These are phyloP conservation scores for Lizonia empirigonia DNA, from an alignment of 2,329 filamentous ascomycete species.

Conservation along the genomic window DNA sequence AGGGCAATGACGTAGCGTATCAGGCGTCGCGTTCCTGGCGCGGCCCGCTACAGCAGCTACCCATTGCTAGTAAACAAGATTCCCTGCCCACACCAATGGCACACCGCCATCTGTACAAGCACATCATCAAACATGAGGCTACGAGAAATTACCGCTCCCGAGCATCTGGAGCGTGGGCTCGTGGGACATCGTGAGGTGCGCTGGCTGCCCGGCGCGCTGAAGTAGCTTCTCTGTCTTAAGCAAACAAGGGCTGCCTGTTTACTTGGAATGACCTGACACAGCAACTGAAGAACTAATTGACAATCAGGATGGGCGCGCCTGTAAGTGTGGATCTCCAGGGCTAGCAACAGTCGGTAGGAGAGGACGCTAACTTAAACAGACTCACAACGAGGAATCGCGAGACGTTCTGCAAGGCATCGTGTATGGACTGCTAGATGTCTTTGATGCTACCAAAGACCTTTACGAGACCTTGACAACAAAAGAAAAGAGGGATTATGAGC, in stretches of 20 bases:
- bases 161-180: constrained; percentile 13
- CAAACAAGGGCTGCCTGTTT: constrained; percentile 22
- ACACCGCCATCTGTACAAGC: constrained; percentile 45
- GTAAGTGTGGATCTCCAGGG: constrained; percentile 32
- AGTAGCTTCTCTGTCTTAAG: constrained; percentile 23
- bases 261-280: constrained; percentile 16
- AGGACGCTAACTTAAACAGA: constrained; percentile 26
- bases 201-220: constrained; percentile 22
- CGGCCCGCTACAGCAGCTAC: constrained; percentile 34
- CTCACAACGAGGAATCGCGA: constrained; percentile 30
- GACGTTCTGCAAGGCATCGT: constrained; percentile 42
- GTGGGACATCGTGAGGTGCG: constrained; percentile 28
- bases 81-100: constrained; percentile 36
- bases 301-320: constrained; percentile 30
- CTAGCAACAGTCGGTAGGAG: neutral
- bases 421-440: constrained; percentile 41
- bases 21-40: constrained; percentile 32
- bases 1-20: constrained; percentile 25
- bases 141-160: constrained; percentile 15
- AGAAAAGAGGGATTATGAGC: constrained; percentile 42
- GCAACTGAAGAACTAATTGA: constrained; percentile 16
- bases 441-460: constrained; percentile 44
- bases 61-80: constrained; percentile 27
- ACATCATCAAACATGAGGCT: constrained; percentile 39
- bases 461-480: constrained; percentile 39